Base-by-base conservation (phyloP, 371 early-diverging fungal genomes). In the Rhizopus delemar region DNA sequence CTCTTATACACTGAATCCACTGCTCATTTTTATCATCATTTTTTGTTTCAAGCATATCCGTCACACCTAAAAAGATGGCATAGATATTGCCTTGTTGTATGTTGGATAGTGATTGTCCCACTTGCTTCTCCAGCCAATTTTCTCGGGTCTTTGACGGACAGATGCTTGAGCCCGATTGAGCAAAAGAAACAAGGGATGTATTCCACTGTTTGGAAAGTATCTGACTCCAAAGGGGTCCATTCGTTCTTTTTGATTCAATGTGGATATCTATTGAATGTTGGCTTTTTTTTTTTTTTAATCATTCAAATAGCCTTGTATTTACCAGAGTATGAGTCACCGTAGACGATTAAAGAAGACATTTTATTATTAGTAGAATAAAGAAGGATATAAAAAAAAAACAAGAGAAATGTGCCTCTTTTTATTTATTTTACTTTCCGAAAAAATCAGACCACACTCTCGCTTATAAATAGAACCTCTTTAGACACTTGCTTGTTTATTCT, bases 211-310 rank as follows among this genome's bases (percentile, higher is more conserved):
- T 28, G 15, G 76, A 68, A 9, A 78, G 41, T 3, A 59, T 60
- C 33, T 75, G 54, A 50, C 69, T 73, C 79, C 79, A 78, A 31
- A 75, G 16, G 2, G 79, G 75, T 8, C 79, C 75, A 51, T 75
- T 75, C 11, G 74, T 68, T 38, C 66, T 63, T 46, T 62, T 75
- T 11, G 52, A 38, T 34, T 22, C 53, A 33, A 33, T 38, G 12
- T 62, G 46, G 33, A 46, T 22, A 53, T 63, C 62, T 65, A 60
- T 11, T 28, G 8, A n/a, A 4, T 33, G 3, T 53, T 11, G 38
- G 16, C 29, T 7, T 6, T n/a, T n/a, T 43, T n/a, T 3, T 43
- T 3, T 11, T 43, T n/a, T n/a, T n/a, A n/a, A 22, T 22, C 22
- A 22, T 22, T 22, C 22, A 45, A 32, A 28, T 5, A 34, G 12